A percentile compares a stretch with the other conserved stretches of the same genome.
phyloP scores from a whole-genome alignment of 768 basidiomycete genomes.

The Sporobolomyces phaffii region DNA sequence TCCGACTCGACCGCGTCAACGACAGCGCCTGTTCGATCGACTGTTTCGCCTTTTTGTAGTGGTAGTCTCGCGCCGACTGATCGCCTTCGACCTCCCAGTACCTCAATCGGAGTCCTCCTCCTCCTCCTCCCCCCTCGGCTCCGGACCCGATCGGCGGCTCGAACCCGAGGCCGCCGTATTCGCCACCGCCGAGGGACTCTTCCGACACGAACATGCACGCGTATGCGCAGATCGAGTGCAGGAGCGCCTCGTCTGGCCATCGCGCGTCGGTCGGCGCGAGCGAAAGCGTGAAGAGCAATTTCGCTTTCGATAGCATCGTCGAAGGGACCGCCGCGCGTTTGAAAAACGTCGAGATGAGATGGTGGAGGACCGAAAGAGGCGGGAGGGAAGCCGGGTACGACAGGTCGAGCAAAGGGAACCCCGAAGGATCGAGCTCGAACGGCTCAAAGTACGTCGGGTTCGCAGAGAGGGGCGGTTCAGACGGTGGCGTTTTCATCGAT shows the following conservation, averaged over 20 bases:
- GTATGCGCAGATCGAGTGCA: constrained; percentile 35
- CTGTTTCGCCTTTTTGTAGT: constrained; percentile 12
- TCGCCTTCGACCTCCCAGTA: constrained; percentile 25
- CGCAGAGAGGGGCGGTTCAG: not conserved
- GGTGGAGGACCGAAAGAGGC: constrained; percentile 4
- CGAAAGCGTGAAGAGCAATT: not conserved
- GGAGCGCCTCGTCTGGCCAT: constrained; percentile 30
- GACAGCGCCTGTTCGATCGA: constrained; percentile 5
- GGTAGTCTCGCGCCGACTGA: constrained; percentile 13
- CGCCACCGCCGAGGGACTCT: constrained; percentile 3
- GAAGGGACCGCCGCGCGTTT: constrained; percentile 18
- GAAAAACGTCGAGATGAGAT: constrained; percentile 35
- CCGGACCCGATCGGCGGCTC: not conserved
- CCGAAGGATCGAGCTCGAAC: constrained; percentile 14
- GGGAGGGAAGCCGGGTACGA: constrained; percentile 28
- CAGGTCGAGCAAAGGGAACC: constrained; percentile 24
- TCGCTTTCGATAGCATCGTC: constrained; percentile 10
- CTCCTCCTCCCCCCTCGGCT: too few species aligned
- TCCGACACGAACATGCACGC: constrained; percentile 6
- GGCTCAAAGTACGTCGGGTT: constrained; percentile 10
- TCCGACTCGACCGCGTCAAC: not conserved
- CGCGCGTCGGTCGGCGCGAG: constrained; percentile 6
- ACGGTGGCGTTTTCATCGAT: not conserved
- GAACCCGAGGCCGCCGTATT: constrained; percentile 7
- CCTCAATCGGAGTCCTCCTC: not conserved